These are phyloP conservation scores for Decorospora gaudefroyi DNA, from an alignment of 2,329 filamentous ascomycete species.

Conservation along the genomic window DNA sequence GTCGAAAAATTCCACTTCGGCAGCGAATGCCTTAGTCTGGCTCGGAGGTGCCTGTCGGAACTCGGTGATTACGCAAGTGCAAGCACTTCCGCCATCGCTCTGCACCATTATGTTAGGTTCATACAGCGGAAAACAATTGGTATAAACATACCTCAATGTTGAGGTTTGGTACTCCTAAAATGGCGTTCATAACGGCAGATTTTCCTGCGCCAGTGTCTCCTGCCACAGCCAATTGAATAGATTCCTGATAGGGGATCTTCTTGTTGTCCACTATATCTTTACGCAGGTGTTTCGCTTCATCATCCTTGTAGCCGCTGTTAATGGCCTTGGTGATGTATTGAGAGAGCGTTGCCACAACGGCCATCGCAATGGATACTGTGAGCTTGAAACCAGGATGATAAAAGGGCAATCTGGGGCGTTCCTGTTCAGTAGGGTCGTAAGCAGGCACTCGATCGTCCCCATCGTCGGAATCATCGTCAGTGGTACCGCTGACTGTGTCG, in stretches of 20 bases:
- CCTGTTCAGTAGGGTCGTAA: slow-evolving; percentile 15
- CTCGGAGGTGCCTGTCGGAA: slow-evolving; percentile 7
- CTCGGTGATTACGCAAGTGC: slow-evolving; percentile 19
- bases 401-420: slow-evolving; percentile 16
- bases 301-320: not conserved
- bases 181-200: slow-evolving; percentile 21
- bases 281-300: slow-evolving; percentile 11
- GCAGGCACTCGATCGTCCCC: slow-evolving; percentile 1
- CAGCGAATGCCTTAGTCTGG: slow-evolving; percentile 11
- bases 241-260: slow-evolving; percentile 3
- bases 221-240: slow-evolving; percentile 15
- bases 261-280: slow-evolving; percentile 2
- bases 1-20: slow-evolving; percentile 20
- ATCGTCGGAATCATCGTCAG: slow-evolving; percentile 6
- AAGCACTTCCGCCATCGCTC: slow-evolving; percentile 13
- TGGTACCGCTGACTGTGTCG: not conserved
- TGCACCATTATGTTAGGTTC: slow-evolving; percentile 1
- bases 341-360: not conserved
- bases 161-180: slow-evolving; percentile 17
- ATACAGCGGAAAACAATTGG: too few species aligned
- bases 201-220: slow-evolving; percentile 28
- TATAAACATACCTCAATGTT: slow-evolving; percentile 14
- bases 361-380: not conserved
- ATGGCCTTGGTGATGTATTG: not conserved
- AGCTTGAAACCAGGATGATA: slow-evolving; percentile 22